Evolutionary conservation across 1,284 basidiomycete species (phyloP).

Genomic region (Trametes versicolor): DNA sequence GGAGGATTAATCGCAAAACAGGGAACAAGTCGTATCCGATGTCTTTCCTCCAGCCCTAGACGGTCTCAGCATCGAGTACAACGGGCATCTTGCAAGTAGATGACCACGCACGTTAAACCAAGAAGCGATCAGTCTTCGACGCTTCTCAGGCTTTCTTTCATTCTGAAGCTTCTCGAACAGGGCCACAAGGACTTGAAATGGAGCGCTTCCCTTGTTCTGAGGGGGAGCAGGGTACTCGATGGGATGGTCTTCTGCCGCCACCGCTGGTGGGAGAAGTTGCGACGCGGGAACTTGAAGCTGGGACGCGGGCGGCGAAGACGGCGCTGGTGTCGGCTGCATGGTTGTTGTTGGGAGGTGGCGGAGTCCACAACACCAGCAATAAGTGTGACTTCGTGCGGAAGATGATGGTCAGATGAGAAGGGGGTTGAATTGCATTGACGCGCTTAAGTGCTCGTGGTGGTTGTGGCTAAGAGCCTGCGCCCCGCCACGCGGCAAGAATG

Average conservation of each 20-base stretch:
- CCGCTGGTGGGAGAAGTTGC: constrained; percentile 21
- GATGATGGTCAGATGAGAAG: neutral
- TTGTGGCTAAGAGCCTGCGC: constrained; percentile 11
- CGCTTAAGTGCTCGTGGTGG: neutral
- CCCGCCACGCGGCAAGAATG: constrained; percentile 12
- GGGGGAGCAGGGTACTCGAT: constrained; percentile 61
- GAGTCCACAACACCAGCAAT: neutral
- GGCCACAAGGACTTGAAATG: constrained; percentile 70
- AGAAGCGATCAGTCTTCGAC: constrained; percentile 65
- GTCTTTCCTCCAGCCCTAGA: constrained; percentile 80
- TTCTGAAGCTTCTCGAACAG: constrained; percentile 75
- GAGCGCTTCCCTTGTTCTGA: constrained; percentile 69
- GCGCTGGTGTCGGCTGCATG: constrained; percentile 65
- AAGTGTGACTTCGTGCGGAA: neutral
- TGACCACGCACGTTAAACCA: constrained; percentile 77
- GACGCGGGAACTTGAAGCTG: constrained; percentile 32
- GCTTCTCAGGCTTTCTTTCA: constrained; percentile 75
- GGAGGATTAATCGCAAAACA: constrained; percentile 77
- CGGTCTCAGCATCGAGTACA: constrained; percentile 1
- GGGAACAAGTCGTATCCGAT: constrained; percentile 81
- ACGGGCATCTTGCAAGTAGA: constrained; percentile 13
- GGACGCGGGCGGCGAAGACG: constrained; percentile 44
- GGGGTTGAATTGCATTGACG: constrained; percentile 22
- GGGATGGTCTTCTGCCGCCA: constrained; percentile 41
- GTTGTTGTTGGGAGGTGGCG: too few relatives aligned